These are phyloP conservation scores for Penicillium sp. DNA, from an alignment of 2,329 filamentous ascomycete species.

Conservation along the genomic window DNA sequence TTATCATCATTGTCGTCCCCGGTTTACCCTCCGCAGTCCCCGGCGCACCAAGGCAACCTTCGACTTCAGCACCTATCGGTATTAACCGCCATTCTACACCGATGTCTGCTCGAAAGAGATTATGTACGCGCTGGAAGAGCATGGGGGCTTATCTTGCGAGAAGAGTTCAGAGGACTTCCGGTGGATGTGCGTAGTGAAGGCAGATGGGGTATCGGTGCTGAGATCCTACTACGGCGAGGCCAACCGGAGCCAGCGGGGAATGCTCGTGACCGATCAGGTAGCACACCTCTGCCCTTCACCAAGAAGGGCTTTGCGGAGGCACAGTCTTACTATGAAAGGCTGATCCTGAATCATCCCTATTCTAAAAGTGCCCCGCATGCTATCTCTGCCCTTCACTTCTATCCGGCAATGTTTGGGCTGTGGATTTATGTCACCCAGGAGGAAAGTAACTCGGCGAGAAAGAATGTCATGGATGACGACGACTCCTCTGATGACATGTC, in stretches of 20 bases:
- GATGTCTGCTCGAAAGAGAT: slow-evolving; percentile 67
- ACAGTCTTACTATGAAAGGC: slow-evolving; percentile 69
- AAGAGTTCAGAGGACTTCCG: slow-evolving; percentile 53
- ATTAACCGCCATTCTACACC: slow-evolving; percentile 68
- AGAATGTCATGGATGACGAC: slow-evolving; percentile 29
- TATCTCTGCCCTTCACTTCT: slow-evolving; percentile 71
- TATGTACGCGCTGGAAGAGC: slow-evolving; percentile 69
- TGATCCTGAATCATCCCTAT: slow-evolving; percentile 75
- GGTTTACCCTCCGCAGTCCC: slow-evolving; percentile 34
- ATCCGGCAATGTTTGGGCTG: slow-evolving; percentile 73
- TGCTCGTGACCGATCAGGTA: slow-evolving; percentile 1
- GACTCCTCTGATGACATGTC: slow-evolving; percentile 16
- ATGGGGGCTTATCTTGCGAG: slow-evolving; percentile 69
- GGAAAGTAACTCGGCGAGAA: slow-evolving; percentile 52
- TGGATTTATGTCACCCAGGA: slow-evolving; percentile 74
- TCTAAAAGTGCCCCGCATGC: slow-evolving; percentile 58
- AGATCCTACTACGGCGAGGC: slow-evolving; percentile 67
- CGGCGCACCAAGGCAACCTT: slow-evolving; percentile 35
- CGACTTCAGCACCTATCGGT: slow-evolving; percentile 60
- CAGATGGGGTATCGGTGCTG: slow-evolving; percentile 80
- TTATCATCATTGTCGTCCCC: slow-evolving; percentile 35
- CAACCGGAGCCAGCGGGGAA: slow-evolving; percentile 19
- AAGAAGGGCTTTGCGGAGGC: slow-evolving; percentile 55
- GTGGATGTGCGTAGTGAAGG: slow-evolving; percentile 68
- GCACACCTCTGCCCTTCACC: slow-evolving; percentile 35